Evolutionary conservation across 495 filamentous ascomycete species (phyloP).

Genomic region (Annulohypoxylon stygium): DNA sequence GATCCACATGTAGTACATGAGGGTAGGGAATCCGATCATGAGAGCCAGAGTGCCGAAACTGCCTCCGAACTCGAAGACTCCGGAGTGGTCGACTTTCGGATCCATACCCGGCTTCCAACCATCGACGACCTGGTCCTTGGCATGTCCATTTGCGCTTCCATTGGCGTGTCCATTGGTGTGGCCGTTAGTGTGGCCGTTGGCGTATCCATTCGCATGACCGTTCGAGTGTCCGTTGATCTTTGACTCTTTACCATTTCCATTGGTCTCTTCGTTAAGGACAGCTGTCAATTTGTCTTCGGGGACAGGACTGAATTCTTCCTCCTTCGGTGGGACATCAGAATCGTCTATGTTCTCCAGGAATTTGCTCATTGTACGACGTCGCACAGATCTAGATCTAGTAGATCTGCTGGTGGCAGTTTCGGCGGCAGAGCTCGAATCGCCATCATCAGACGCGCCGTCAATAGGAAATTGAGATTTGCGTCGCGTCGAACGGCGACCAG

Average conservation of each 20-base stretch:
- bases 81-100: constrained; percentile 82
- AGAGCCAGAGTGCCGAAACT: constrained; percentile 78
- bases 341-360: constrained; percentile 62
- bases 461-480: constrained; percentile 58
- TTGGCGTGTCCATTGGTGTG: constrained; percentile 50
- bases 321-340: constrained; percentile 47
- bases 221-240: constrained; percentile 38
- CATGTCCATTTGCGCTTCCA: constrained; percentile 57
- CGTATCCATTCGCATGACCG: constrained; percentile 38
- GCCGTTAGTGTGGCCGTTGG: constrained; percentile 51
- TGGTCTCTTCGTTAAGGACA: constrained; percentile 36
- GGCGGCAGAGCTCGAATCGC: constrained; percentile 59
- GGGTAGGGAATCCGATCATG: constrained; percentile 91
- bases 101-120: constrained; percentile 77
- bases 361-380: constrained; percentile 57
- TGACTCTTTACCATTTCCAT: constrained; percentile 38
- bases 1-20: constrained; percentile 99
- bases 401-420: constrained; percentile 48
- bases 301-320: constrained; percentile 52
- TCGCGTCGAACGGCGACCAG: constrained; percentile 54
- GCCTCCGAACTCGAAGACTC: constrained; percentile 90
- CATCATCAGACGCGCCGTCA: constrained; percentile 57
- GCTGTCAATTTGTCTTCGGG: constrained; percentile 45
- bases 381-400: constrained; percentile 43
- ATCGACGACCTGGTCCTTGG: constrained; percentile 66